A percentile compares a stretch with the other conserved stretches of the same genome.
phyloP scores from a whole-genome alignment of 495 filamentous ascomycete genomes.

The Penicillium cosmopolitanum region DNA sequence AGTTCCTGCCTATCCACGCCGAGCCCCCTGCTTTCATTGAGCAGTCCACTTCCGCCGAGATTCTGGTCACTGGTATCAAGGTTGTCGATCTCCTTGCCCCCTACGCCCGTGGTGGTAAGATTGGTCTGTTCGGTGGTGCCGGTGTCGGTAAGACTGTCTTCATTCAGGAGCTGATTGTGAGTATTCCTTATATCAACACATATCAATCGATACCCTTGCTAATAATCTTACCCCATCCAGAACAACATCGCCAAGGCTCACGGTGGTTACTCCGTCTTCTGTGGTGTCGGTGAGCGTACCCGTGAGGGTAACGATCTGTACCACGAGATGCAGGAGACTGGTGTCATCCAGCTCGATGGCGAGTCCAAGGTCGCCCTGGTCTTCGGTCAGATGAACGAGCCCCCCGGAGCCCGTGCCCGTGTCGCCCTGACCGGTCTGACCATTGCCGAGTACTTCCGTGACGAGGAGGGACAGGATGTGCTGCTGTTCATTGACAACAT shows the following conservation, averaged over 20 bases:
- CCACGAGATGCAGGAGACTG: conserved; percentile 99
- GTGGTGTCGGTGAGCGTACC: conserved; percentile 99
- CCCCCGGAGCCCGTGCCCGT: conserved; percentile 98
- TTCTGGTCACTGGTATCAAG: conserved; percentile 99
- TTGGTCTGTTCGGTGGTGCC: conserved; percentile 99
- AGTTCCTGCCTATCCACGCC: conserved; percentile 88
- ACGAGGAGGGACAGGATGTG: conserved; percentile 98
- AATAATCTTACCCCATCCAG: conserved; percentile 35
- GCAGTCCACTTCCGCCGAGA: conserved; percentile 93
- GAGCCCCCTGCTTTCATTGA: conserved; percentile 89
- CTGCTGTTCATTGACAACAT: conserved; percentile 99
- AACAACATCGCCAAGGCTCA: conserved; percentile 99
- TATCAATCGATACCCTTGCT: not conserved
- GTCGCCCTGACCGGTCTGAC: conserved; percentile 94
- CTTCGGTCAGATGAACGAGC: conserved; percentile 99
- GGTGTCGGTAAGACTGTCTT: conserved; percentile 99
- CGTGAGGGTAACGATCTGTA: conserved; percentile 99
- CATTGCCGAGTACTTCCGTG: conserved; percentile 95
- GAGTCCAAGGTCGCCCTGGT: conserved; percentile 99
- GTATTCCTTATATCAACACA: conserved; percentile 23
- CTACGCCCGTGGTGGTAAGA: conserved; percentile 99
- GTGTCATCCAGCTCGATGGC: conserved; percentile 98
- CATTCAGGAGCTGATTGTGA: conserved; percentile 97
- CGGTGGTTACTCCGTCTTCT: conserved; percentile 99
- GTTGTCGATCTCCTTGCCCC: conserved; percentile 98